phyloP scores from a whole-genome alignment of 371 early-diverging fungal species.

The Mortierella sp. region DNA sequence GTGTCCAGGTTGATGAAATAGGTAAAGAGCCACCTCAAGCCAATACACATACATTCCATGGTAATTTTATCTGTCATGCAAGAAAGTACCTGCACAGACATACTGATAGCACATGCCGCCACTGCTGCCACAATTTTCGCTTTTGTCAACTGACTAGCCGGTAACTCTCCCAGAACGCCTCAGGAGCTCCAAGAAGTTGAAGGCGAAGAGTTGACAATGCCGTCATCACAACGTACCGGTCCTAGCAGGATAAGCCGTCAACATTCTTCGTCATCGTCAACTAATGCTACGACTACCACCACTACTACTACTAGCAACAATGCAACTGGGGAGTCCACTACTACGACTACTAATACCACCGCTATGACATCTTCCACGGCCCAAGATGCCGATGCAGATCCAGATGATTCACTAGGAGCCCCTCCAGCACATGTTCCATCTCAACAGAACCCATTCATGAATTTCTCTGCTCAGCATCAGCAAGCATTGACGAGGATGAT shows the following conservation, averaged over 20 bases:
- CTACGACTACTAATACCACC: neutral
- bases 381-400: conserved; percentile 40
- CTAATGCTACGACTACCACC: conserved; percentile 6
- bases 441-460: conserved; percentile 26
- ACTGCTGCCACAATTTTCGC: no score
- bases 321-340: neutral
- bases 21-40: neutral
- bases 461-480: conserved; percentile 39
- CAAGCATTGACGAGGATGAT: conserved; percentile 44
- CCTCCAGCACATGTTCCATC: conserved; percentile 22
- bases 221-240: conserved; percentile 6
- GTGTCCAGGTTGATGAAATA: neutral
- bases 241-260: conserved; percentile 17
- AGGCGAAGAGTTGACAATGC: conserved; percentile 18
- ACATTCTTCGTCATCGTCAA: conserved; percentile 17
- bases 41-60: neutral
- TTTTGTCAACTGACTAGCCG: neutral
- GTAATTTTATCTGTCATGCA: neutral
- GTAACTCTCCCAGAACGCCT: neutral
- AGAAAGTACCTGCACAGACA: neutral
- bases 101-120: neutral
- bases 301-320: conserved; percentile 11
- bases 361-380: neutral
- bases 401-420: conserved; percentile 53
- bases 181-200: conserved; percentile 1